These are phyloP conservation scores for Myriosclerotinia scirpicola DNA, from an alignment of 2,329 filamentous ascomycete genomes.

Conservation along the genomic window DNA sequence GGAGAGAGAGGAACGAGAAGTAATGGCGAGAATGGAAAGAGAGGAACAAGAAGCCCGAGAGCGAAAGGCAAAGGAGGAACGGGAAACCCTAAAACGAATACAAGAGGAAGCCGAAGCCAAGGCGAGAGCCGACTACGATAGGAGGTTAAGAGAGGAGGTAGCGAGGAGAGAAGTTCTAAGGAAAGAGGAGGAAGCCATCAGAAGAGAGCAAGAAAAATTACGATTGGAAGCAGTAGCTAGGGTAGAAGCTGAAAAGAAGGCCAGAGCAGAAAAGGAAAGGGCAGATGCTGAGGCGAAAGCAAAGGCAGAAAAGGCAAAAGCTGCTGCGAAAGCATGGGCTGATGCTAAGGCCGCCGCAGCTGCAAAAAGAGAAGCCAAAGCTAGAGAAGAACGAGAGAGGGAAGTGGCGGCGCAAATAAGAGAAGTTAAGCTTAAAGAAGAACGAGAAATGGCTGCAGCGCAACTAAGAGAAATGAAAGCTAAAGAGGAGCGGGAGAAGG, in stretches of 20 bases:
- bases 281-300: constrained; percentile 32
- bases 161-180: constrained; percentile 29
- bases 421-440: constrained; percentile 41
- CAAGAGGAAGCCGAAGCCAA: constrained; percentile 53
- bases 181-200: constrained; percentile 20
- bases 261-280: constrained; percentile 16
- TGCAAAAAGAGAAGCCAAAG: constrained; percentile 31
- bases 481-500: neutral
- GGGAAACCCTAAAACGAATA: constrained; percentile 47
- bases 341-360: constrained; percentile 6
- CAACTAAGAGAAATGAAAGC: neutral
- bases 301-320: constrained; percentile 31
- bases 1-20: constrained; percentile 40
- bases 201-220: constrained; percentile 35
- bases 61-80: constrained; percentile 48
- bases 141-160: constrained; percentile 43
- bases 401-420: constrained; percentile 31
- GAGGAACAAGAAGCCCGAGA: constrained; percentile 31
- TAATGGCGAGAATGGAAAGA: constrained; percentile 23
- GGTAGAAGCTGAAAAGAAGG: constrained; percentile 32
- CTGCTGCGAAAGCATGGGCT: constrained; percentile 18
- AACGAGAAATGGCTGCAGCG: constrained; percentile 33
- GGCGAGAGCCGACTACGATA: constrained; percentile 41
- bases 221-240: constrained; percentile 28
- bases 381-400: constrained; percentile 31